phyloP scores from a whole-genome alignment of 179 eudicot species.

The Spinacia oleracea region DNA sequence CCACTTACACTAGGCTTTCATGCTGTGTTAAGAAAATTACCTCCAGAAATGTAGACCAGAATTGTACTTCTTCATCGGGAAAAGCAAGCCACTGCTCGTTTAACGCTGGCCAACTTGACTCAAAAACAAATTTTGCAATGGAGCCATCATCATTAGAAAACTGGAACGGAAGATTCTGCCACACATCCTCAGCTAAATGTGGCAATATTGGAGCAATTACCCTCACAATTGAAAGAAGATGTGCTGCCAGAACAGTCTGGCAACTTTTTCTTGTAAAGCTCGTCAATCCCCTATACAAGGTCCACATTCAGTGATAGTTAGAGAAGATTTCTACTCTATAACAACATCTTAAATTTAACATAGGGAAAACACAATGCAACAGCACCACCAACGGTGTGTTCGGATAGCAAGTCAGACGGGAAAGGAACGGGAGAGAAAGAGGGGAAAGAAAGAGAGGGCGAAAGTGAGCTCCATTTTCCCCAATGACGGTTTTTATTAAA shows the following conservation, averaged over 20 bases:
- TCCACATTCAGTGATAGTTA: not conserved
- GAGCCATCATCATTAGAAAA: conserved; percentile 61
- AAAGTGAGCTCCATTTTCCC: no score
- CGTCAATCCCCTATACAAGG: conserved; percentile 57
- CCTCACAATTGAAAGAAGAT: conserved; percentile 68
- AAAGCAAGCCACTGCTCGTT: conserved; percentile 73
- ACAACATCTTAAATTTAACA: not conserved
- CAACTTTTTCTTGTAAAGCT: conserved; percentile 91
- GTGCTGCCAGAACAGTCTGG: conserved; percentile 95
- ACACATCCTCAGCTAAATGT: conserved; percentile 95
- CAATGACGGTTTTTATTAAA: no score
- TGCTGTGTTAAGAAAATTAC: conserved; percentile 36
- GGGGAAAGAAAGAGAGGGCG: no score
- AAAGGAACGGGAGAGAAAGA: no score
- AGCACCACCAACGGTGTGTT: not conserved
- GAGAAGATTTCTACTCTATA: not conserved
- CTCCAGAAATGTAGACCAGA: conserved; percentile 89
- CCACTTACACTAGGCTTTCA: not conserved
- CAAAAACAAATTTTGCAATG: conserved; percentile 66
- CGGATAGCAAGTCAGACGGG: no score
- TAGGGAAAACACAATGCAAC: conserved; percentile 1
- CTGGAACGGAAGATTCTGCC: conserved; percentile 92
- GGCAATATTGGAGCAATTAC: conserved; percentile 94
- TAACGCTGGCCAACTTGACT: conserved; percentile 74
- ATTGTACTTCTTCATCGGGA: conserved; percentile 65